Base-by-base conservation (phyloP, 495 filamentous ascomycete species). In the Penicillium macrosclerotiorum region DNA sequence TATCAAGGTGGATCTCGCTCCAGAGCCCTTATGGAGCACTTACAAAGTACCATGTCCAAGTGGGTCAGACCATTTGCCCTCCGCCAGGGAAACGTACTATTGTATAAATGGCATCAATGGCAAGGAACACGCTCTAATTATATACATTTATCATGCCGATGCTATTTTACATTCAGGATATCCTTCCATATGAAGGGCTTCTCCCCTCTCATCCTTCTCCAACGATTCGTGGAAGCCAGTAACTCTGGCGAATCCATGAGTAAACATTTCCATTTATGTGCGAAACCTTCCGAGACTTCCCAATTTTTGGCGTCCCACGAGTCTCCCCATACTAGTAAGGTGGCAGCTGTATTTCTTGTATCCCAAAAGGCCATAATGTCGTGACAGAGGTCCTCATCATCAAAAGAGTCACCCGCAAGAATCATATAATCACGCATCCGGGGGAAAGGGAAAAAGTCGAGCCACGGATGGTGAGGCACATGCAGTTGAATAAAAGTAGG, bases 321-420 rank as follows among this genome's bases (percentile, higher is more conserved):
- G 16, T 68, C 49, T 5, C 71, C 65, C 75, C 75, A 78, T 8
- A 74, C 66, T 29, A 77, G 47, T 12, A 77, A 22, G 2, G 31
- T 51, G 3, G 52, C 45, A 19, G 27, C 29, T 5, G 40, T 52
- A 30, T 46, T 52, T 8, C 35, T 22, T 0, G 50, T 51, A 34
- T 54, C 51, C 58, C 54, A 57, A 39, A 62, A 62, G 1, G 42
- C 61, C 47, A 53, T 60, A 0, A 63, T 37, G 45, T 63, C 60
- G 39, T 49, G 44, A 32, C 60, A 63, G 5, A 63, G 30, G 6
- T 59, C 48, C 20, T 54, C 51, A 14, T 63, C 54, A 33, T 63
- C 54, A 26, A 52, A 48, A 4, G 25, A n/a, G 38, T 57, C 51
- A 4, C 27, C 37, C 9, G 49, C 55, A 8, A 41, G 19, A 14